These are phyloP conservation scores for Berkeleyomyces rouxiae DNA, from an alignment of 2,329 filamentous ascomycete species.

Conservation along the genomic window DNA sequence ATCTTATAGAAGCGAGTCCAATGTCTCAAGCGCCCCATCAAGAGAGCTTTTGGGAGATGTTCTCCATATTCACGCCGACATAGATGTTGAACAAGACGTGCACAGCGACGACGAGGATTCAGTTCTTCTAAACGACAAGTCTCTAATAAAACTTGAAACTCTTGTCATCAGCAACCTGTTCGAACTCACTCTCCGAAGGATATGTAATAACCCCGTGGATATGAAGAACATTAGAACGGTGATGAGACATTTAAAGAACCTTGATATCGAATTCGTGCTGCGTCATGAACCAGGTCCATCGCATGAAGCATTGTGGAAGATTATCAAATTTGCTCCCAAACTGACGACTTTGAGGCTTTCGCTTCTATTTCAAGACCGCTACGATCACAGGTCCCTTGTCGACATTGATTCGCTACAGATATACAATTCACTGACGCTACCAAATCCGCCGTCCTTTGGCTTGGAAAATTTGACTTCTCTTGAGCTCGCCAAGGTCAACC, in stretches of 20 bases:
- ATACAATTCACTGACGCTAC: not conserved
- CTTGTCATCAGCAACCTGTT: not conserved
- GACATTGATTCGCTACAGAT: not conserved
- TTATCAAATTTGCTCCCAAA: not conserved
- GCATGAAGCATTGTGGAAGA: not conserved
- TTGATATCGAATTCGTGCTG: slow-evolving; percentile 26
- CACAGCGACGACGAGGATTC: not conserved
- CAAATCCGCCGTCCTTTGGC: not conserved
- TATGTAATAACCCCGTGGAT: slow-evolving; percentile 36
- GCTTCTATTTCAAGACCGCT: not conserved
- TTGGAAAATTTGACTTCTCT: slow-evolving; percentile 23
- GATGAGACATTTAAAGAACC: slow-evolving; percentile 26
- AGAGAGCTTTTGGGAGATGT: not conserved
- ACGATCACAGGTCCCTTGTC: not conserved
- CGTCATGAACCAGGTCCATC: not conserved
- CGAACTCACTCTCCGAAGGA: slow-evolving; percentile 14
- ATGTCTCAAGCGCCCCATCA: not conserved
- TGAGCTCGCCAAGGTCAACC: slow-evolving; percentile 28
- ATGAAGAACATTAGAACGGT: slow-evolving; percentile 30
- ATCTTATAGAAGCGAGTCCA: not conserved
- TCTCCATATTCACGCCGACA: not conserved
- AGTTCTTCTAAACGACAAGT: not conserved
- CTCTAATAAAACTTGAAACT: not conserved
- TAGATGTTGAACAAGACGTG: not conserved
- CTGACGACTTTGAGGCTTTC: not conserved